Conservation (phyloP, 1,284 basidiomycete species). For the Austropuccinia psidii region DNA sequence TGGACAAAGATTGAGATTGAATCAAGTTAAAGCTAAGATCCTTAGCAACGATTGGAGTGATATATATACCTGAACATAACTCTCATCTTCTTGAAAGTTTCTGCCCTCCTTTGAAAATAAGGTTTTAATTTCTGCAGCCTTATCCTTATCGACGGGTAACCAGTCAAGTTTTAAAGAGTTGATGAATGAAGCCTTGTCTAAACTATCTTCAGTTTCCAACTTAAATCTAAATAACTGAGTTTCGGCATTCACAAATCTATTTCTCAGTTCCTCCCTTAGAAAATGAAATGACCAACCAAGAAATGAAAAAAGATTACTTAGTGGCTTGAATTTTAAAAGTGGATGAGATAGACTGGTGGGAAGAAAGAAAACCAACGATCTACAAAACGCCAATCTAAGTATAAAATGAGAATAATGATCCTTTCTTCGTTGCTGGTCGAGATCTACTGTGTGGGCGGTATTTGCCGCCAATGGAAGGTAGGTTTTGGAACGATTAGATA, state of each 20-base stretch:
- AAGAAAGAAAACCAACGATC: constrained; percentile 74
- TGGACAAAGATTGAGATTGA: not conserved
- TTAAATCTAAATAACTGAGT: constrained; percentile 72
- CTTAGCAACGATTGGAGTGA: not conserved
- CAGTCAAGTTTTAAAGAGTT: constrained; percentile 70
- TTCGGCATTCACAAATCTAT: constrained; percentile 85
- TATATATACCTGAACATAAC: constrained; percentile 61
- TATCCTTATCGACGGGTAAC: constrained; percentile 58
- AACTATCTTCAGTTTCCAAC: constrained; percentile 62
- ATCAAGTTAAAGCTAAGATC: not conserved
- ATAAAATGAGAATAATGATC: constrained; percentile 96
- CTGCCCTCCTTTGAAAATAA: constrained; percentile 52
- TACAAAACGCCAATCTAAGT: constrained; percentile 85
- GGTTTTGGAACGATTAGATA: constrained; percentile 58
- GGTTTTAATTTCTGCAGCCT: constrained; percentile 55
- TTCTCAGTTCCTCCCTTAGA: constrained; percentile 80
- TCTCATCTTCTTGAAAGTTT: constrained; percentile 50
- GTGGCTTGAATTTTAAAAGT: constrained; percentile 13
- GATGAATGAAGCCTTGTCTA: constrained; percentile 66
- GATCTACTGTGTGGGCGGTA: constrained; percentile 50
- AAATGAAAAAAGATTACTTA: constrained; percentile 3
- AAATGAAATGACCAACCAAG: no score
- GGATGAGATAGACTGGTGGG: no score
- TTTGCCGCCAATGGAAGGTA: constrained; percentile 65
- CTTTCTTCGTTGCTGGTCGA: constrained; percentile 64